Conservation (phyloP, 805 yeast genomes). For the Myxozyma sirexii region DNA sequence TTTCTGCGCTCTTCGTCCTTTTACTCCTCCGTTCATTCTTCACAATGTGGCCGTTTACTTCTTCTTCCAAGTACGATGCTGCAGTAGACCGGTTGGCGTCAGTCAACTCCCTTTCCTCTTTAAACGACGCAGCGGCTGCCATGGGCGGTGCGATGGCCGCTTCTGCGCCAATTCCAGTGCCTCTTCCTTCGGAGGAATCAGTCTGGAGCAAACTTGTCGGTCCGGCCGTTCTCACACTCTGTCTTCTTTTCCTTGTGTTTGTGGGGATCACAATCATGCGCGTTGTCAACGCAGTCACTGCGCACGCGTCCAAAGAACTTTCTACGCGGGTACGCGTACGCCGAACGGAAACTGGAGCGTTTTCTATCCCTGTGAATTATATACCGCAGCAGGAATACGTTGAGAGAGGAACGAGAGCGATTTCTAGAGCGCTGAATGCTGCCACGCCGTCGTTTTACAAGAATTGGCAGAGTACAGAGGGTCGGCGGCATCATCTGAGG, state of each 20-base stretch:
- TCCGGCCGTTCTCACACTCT: not conserved
- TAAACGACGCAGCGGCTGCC: slow-evolving; percentile 5
- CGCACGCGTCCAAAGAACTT: not conserved
- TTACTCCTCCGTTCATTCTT: not conserved
- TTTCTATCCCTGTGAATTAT: slow-evolving; percentile 3
- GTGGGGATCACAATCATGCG: slow-evolving; percentile 1
- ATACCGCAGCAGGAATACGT: slow-evolving; percentile 18
- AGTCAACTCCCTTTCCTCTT: slow-evolving; percentile 2
- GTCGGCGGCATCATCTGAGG: not conserved
- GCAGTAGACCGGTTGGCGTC: not conserved
- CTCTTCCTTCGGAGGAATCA: not conserved
- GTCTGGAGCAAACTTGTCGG: slow-evolving; percentile 4
- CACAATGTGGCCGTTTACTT: slow-evolving; percentile 5
- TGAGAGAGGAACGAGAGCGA: not conserved
- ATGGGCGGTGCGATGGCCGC: slow-evolving; percentile 1
- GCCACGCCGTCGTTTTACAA: not conserved
- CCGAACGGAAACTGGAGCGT: not conserved
- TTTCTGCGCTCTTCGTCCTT: not conserved
- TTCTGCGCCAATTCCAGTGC: slow-evolving; percentile 4
- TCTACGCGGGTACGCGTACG: not conserved
- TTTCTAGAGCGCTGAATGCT: not conserved
- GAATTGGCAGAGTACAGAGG: slow-evolving; percentile 1
- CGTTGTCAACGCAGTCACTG: slow-evolving; percentile 1
- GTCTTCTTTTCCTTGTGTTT: not conserved
- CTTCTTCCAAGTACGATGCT: not conserved